These are phyloP conservation scores for Amanita fuliginea DNA, from an alignment of 768 basidiomycete genomes.

Conservation along the genomic window DNA sequence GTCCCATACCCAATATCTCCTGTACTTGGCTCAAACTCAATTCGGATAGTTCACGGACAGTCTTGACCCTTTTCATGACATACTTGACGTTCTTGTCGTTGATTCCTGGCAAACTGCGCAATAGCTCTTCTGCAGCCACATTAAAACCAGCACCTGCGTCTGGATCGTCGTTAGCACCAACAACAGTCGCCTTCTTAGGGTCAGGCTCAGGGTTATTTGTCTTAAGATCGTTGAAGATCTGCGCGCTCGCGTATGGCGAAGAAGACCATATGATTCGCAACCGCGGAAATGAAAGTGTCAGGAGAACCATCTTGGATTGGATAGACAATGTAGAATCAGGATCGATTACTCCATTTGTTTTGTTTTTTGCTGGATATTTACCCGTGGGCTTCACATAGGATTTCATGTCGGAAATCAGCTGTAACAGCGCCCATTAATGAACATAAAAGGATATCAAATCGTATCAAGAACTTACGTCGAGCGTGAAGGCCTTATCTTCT, in stretches of 20 bases:
- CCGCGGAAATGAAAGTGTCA: constrained; percentile 84
- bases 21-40: constrained; percentile 52
- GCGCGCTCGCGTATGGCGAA: constrained; percentile 83
- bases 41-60: constrained; percentile 64
- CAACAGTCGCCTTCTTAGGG: constrained; percentile 55
- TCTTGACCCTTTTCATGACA: constrained; percentile 73
- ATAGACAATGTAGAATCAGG: constrained; percentile 39
- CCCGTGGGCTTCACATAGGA: constrained; percentile 49
- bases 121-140: constrained; percentile 68
- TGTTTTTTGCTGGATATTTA: constrained; percentile 49
- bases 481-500: constrained; percentile 89
- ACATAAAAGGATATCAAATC: background rate
- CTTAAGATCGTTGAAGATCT: constrained; percentile 92
- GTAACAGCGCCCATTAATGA: background rate
- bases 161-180: constrained; percentile 73
- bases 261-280: constrained; percentile 96
- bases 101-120: constrained; percentile 77
- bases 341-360: constrained; percentile 14
- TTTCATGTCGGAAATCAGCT: constrained; percentile 60
- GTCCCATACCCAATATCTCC: constrained; percentile 68
- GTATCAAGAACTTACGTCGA: constrained; percentile 46
- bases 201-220: constrained; percentile 72
- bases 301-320: constrained; percentile 87
- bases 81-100: constrained; percentile 76
- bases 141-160: constrained; percentile 61